phyloP scores from a whole-genome alignment of 768 basidiomycete genomes.

The Collybiopsis confluens region DNA sequence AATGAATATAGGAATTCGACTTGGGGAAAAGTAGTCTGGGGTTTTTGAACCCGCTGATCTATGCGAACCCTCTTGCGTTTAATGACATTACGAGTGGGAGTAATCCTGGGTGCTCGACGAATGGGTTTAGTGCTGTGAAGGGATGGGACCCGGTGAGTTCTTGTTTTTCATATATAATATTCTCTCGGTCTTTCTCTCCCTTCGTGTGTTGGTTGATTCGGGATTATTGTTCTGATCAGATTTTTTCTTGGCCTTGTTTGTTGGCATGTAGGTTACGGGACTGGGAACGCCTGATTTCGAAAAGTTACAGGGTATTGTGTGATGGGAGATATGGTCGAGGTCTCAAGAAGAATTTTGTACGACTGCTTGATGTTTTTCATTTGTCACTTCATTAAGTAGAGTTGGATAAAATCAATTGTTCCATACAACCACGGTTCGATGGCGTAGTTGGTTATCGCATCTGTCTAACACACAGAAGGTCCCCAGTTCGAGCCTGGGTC shows the following conservation, averaged over 20 bases:
- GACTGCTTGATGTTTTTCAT: no score
- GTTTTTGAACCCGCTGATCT: conserved; percentile 4
- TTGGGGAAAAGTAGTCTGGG: not conserved
- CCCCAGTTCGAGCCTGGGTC: no score
- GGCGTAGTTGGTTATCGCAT: conserved; percentile 83
- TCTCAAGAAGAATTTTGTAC: no score
- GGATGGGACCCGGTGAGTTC: conserved; percentile 8
- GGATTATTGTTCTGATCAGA: not conserved
- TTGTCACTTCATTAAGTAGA: no score
- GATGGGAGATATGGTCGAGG: no score
- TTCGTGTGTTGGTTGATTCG: not conserved
- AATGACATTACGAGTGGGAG: not conserved
- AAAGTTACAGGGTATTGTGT: not conserved
- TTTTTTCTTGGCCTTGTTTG: no score
- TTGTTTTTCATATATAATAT: no score
- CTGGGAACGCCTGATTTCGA: not conserved
- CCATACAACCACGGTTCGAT: conserved; percentile 30
- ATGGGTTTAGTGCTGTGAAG: not conserved
- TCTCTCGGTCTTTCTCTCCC: no score
- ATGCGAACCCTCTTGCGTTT: not conserved
- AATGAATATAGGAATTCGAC: not conserved
- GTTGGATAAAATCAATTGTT: no score
- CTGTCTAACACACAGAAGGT: conserved; percentile 54
- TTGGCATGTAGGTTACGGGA: conserved; percentile 2
- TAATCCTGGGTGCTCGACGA: not conserved